phyloP scores from a whole-genome alignment of 352 stramenopile species.

The Phytophthora podocarpi region DNA sequence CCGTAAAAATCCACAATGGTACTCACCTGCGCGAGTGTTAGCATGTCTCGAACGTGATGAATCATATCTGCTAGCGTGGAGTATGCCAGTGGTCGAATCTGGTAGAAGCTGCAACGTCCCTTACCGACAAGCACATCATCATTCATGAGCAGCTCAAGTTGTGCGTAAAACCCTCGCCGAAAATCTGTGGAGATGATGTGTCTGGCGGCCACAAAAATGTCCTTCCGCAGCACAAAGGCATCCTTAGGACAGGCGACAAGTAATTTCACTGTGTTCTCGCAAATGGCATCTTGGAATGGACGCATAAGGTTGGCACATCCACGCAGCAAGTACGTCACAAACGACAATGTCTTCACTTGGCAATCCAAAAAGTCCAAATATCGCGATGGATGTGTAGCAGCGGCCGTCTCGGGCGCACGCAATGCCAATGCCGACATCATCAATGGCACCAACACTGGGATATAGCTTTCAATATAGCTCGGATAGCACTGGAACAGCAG shows the following conservation, averaged over 20 bases:
- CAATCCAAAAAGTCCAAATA: slow-evolving; percentile 94
- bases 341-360: slow-evolving; percentile 98
- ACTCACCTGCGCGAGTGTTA: slow-evolving; percentile 95
- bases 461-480: slow-evolving; percentile 95
- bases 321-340: slow-evolving; percentile 96
- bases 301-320: slow-evolving; percentile 93
- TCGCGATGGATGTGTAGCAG: slow-evolving; percentile 60
- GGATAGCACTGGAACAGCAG: slow-evolving; percentile 98
- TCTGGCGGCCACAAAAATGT: slow-evolving; percentile 95
- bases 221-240: slow-evolving; percentile 94
- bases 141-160: slow-evolving; percentile 96
- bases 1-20: slow-evolving; percentile 95
- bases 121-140: slow-evolving; percentile 94
- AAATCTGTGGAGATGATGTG: slow-evolving; percentile 99
- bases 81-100: slow-evolving; percentile 95
- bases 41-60: slow-evolving; percentile 94
- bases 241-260: slow-evolving; percentile 95
- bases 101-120: slow-evolving; percentile 80
- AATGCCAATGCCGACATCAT: slow-evolving; percentile 97
- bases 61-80: slow-evolving; percentile 98
- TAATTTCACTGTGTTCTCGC: slow-evolving; percentile 94
- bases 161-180: slow-evolving; percentile 94
- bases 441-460: slow-evolving; percentile 94
- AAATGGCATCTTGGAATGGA: slow-evolving; percentile 95
- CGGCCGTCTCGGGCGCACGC: slow-evolving; percentile 63